phyloP scores from a whole-genome alignment of 768 basidiomycete genomes.

The Lactifluus pinguis region DNA sequence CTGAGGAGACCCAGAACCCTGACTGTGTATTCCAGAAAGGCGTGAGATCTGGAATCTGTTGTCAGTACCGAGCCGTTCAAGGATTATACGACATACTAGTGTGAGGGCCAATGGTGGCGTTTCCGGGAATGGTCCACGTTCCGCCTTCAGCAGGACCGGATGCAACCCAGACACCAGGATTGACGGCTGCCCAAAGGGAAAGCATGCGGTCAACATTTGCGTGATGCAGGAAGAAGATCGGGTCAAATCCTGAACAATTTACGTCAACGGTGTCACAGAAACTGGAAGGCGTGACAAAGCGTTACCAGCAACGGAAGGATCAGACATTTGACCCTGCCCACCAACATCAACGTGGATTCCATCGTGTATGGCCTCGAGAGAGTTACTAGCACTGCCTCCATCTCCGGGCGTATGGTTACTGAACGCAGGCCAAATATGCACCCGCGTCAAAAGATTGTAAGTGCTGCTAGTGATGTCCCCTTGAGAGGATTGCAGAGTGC shows the following conservation, averaged over 20 bases:
- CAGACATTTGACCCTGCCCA: conserved; percentile 19
- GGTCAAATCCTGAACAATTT: conserved; percentile 36
- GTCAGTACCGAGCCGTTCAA: neutral
- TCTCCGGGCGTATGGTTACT: conserved; percentile 36
- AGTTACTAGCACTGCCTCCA: conserved; percentile 34
- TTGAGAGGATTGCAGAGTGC: neutral
- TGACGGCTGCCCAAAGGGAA: conserved; percentile 40
- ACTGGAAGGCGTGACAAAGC: conserved; percentile 24
- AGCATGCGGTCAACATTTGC: conserved; percentile 44
- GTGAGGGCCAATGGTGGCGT: neutral
- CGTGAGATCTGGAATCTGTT: conserved; percentile 28
- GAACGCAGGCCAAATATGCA: conserved; percentile 36
- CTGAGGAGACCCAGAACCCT: conserved; percentile 32
- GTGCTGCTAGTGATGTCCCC: conserved; percentile 1
- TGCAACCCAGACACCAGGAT: conserved; percentile 34
- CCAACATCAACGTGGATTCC: conserved; percentile 28
- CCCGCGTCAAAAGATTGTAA: conserved; percentile 30
- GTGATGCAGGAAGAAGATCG: conserved; percentile 48
- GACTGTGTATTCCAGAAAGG: conserved; percentile 37
- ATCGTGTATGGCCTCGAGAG: conserved; percentile 43
- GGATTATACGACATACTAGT: neutral
- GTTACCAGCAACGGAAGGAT: conserved; percentile 28
- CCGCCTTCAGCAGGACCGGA: conserved; percentile 14
- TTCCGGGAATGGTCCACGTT: conserved; percentile 7
- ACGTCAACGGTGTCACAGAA: neutral